phyloP scores from a whole-genome alignment of 257 asterid genomes.

The Solanum bulbocastanum region DNA sequence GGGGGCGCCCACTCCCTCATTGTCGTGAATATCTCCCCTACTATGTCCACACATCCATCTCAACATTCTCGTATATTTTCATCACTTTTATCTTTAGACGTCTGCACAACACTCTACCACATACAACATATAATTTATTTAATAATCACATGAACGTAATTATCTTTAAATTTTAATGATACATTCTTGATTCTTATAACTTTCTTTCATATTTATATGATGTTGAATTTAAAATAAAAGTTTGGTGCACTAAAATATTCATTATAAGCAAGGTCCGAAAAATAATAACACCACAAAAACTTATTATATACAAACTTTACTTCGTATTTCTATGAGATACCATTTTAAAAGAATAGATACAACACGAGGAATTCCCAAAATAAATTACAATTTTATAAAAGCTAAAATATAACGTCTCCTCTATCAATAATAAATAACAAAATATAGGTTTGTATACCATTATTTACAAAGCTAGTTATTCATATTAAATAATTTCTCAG shows the following conservation, averaged over 20 bases:
- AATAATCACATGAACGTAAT: neutral
- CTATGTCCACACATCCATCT: neutral
- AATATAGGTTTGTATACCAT: neutral
- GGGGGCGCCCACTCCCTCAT: neutral
- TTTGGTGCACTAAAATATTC: neutral
- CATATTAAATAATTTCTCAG: neutral
- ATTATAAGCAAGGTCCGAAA: neutral
- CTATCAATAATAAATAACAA: neutral
- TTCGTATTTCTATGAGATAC: neutral
- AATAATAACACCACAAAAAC: neutral
- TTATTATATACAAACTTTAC: neutral
- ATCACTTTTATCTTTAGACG: no score
- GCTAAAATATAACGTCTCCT: neutral
- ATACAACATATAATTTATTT: neutral
- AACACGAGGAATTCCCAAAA: neutral
- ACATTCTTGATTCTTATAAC: neutral
- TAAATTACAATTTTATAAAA: neutral
- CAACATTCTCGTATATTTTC: neutral
- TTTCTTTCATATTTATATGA: neutral
- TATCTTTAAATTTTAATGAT: accelerated
- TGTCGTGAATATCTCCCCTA: neutral
- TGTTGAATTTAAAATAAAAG: neutral
- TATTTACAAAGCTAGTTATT: neutral
- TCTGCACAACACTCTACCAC: neutral
- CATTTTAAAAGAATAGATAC: neutral